Evolutionary conservation across 2,329 filamentous ascomycete species (phyloP).

Genomic region (Hypoxylon sp.): DNA sequence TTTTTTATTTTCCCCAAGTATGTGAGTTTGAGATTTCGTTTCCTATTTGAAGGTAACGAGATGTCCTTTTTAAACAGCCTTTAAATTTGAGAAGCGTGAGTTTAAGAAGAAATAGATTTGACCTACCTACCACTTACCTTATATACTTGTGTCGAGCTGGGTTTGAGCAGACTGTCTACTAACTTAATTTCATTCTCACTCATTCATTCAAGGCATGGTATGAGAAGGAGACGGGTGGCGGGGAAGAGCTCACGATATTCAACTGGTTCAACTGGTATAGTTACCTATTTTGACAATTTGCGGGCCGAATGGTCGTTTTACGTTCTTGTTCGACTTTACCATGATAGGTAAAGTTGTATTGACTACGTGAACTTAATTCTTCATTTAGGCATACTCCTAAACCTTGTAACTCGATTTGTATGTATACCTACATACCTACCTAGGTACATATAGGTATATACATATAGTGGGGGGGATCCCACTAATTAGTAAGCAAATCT

Average conservation of each 20-base stretch:
- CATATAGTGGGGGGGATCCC: no score
- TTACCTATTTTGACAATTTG: constrained; percentile 36
- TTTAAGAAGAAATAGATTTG: not conserved
- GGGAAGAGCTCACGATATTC: constrained; percentile 30
- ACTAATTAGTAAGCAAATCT: not conserved
- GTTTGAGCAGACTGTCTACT: not conserved
- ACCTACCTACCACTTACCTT: constrained; percentile 3
- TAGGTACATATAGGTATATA: no score
- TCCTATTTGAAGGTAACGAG: not conserved
- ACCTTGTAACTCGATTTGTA: not conserved
- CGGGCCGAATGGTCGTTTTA: constrained; percentile 29
- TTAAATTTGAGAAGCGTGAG: not conserved
- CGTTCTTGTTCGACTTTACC: constrained; percentile 11
- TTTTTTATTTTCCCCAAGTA: not conserved
- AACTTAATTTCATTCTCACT: not conserved
- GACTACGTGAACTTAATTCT: not conserved
- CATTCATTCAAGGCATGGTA: constrained; percentile 3
- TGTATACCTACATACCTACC: not conserved
- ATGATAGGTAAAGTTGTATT: not conserved
- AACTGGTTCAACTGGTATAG: constrained; percentile 39
- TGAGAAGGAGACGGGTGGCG: constrained; percentile 11
- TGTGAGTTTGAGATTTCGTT: not conserved
- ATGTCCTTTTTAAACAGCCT: not conserved
- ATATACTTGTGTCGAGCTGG: not conserved
- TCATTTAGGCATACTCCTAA: constrained; percentile 5